phyloP scores from a whole-genome alignment of 441 rosid genomes.

The Erodium trifolium region DNA sequence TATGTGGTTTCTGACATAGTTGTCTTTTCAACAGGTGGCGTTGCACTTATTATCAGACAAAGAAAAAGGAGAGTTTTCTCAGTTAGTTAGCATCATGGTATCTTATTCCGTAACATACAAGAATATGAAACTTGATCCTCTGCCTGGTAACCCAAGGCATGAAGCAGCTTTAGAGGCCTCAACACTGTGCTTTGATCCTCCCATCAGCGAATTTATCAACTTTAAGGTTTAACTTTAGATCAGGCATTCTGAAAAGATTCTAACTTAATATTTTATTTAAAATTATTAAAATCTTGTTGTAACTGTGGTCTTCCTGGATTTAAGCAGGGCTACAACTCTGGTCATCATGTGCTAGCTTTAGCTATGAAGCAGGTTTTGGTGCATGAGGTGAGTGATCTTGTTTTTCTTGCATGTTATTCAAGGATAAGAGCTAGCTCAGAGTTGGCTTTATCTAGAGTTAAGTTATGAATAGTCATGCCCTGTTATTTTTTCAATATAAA shows the following conservation, averaged over 20 bases:
- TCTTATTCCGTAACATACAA: slow-evolving; percentile 72
- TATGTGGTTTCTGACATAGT: slow-evolving; percentile 14
- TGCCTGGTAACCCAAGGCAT: slow-evolving; percentile 32
- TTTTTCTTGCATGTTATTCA: slow-evolving; percentile 11
- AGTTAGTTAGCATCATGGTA: slow-evolving; percentile 61
- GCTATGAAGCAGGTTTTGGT: slow-evolving; percentile 80
- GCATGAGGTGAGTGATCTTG: slow-evolving; percentile 62
- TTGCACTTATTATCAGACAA: slow-evolving; percentile 57
- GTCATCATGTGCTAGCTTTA: slow-evolving; percentile 54
- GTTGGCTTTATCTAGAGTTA: slow-evolving; percentile 1
- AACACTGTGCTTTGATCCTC: slow-evolving; percentile 63
- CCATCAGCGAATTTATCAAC: slow-evolving; percentile 51
- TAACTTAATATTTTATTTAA: neutral
- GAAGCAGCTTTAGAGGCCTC: slow-evolving; percentile 45
- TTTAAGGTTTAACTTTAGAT: slow-evolving; percentile 52
- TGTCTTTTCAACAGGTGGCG: slow-evolving; percentile 57
- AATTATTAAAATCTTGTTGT: slow-evolving; percentile 8
- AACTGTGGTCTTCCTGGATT: slow-evolving; percentile 24
- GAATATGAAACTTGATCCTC: slow-evolving; percentile 41
- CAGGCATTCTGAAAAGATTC: slow-evolving; percentile 5
- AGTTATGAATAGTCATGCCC: neutral
- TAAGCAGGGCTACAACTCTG: slow-evolving; percentile 52
- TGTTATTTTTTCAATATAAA: neutral
- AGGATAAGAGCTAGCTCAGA: neutral
- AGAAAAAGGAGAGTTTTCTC: slow-evolving; percentile 63